Conservation (phyloP, 139 green algal species). For the Gonium pectorale region DNA sequence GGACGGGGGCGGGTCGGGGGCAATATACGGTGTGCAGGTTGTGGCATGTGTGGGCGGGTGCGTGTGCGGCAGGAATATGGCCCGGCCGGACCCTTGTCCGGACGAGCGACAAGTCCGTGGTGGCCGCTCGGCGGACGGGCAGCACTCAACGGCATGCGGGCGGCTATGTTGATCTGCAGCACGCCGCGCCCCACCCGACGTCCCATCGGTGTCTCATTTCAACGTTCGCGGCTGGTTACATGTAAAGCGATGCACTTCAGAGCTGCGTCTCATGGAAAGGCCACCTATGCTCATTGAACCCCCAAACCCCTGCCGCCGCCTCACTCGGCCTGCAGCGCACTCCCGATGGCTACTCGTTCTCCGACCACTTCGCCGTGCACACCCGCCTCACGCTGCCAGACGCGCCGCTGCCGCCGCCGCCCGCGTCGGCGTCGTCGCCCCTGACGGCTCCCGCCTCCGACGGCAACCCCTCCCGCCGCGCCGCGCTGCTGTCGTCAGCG, state of each 20-base stretch:
- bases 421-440: background rate
- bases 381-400: slow-evolving; percentile 6
- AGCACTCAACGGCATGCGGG: background rate
- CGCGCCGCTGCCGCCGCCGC: background rate
- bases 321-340: background rate
- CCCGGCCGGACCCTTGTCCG: background rate
- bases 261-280: too few species aligned
- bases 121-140: background rate
- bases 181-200: background rate
- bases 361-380: slow-evolving; percentile 62
- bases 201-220: background rate
- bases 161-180: background rate
- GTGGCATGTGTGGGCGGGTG: background rate
- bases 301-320: background rate
- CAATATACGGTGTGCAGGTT: too few species aligned
- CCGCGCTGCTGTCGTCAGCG: slow-evolving; percentile 13
- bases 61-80: background rate
- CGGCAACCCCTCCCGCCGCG: background rate
- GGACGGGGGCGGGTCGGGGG: background rate
- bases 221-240: background rate
- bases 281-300: background rate
- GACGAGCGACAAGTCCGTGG: background rate
- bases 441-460: too few species aligned
- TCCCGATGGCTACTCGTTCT: slow-evolving; percentile 49
- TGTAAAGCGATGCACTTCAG: too few species aligned